Conservation (phyloP, 2,329 filamentous ascomycete species). For the Fusarium sp. region DNA sequence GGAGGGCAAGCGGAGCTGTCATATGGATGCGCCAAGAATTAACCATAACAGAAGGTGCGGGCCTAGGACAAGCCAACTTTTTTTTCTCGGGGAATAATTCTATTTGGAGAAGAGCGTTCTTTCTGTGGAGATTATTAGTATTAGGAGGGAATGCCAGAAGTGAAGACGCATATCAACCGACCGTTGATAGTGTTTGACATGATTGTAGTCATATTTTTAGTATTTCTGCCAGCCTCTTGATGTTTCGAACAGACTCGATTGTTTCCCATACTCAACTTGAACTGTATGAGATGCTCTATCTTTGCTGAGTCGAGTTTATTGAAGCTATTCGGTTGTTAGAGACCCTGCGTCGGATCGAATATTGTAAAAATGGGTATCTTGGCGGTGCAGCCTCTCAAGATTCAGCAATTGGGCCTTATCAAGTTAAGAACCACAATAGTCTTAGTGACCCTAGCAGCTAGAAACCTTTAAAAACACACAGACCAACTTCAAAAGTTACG, state of each 20-base stretch:
- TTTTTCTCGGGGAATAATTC: not conserved
- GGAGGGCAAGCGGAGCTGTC: not conserved
- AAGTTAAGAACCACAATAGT: not conserved
- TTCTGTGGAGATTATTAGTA: slow-evolving; percentile 11
- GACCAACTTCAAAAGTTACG: slow-evolving; percentile 11
- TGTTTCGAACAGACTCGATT: not conserved
- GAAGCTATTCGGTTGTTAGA: not conserved
- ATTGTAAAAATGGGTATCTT: not conserved
- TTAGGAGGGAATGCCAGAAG: not conserved
- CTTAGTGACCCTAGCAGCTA: not conserved
- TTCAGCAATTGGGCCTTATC: not conserved
- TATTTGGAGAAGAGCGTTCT: slow-evolving; percentile 27
- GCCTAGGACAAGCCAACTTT: not conserved
- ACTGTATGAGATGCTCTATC: accelerated
- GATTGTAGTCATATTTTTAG: not conserved
- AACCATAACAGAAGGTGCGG: not conserved
- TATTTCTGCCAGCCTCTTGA: not conserved
- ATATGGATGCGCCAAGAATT: slow-evolving; percentile 26
- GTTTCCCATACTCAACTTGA: not conserved
- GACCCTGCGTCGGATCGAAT: not conserved
- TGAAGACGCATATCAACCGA: not conserved
- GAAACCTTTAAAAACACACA: not conserved
- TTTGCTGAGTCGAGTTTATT: not conserved
- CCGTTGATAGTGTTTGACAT: not conserved
- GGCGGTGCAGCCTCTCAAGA: not conserved